Evolutionary conservation across 1,284 basidiomycete genomes (phyloP).

Genomic region (Ceratobasidium sp.): DNA sequence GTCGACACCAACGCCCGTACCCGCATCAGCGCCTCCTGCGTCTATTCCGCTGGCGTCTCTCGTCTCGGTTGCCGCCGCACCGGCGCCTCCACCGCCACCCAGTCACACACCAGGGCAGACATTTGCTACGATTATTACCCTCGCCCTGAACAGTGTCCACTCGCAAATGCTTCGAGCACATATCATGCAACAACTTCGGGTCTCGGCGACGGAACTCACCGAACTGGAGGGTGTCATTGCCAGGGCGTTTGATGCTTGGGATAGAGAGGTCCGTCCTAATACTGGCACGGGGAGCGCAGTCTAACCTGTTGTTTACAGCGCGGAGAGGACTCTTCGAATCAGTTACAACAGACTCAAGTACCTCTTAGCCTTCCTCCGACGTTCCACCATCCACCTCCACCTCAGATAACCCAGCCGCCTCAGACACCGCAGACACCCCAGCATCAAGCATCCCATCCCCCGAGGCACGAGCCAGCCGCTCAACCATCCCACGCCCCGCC

Average conservation of each 20-base stretch:
- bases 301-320: background rate
- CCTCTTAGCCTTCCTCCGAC: background rate
- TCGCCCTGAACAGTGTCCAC: slow-evolving; percentile 66
- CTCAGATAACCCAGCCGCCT: background rate
- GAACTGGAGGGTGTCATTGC: slow-evolving; percentile 77
- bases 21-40: slow-evolving; percentile 1
- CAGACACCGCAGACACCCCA: background rate
- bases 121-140: slow-evolving; percentile 71
- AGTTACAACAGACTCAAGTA: background rate
- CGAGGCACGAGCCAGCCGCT: slow-evolving; percentile 2
- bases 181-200: slow-evolving; percentile 68
- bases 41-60: background rate
- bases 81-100: slow-evolving; percentile 34
- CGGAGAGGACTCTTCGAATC: background rate
- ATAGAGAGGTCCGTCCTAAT: slow-evolving; percentile 61
- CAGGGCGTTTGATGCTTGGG: slow-evolving; percentile 82
- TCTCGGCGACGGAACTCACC: slow-evolving; percentile 78
- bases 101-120: slow-evolving; percentile 63
- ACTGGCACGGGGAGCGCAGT: background rate
- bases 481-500: background rate
- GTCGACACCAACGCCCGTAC: background rate
- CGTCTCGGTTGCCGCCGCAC: background rate
- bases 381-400: background rate
- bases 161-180: slow-evolving; percentile 74
- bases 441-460: slow-evolving; percentile 12